These are phyloP conservation scores for Colletotrichum tabaci DNA, from an alignment of 2,329 filamentous ascomycete genomes.

Conservation along the genomic window DNA sequence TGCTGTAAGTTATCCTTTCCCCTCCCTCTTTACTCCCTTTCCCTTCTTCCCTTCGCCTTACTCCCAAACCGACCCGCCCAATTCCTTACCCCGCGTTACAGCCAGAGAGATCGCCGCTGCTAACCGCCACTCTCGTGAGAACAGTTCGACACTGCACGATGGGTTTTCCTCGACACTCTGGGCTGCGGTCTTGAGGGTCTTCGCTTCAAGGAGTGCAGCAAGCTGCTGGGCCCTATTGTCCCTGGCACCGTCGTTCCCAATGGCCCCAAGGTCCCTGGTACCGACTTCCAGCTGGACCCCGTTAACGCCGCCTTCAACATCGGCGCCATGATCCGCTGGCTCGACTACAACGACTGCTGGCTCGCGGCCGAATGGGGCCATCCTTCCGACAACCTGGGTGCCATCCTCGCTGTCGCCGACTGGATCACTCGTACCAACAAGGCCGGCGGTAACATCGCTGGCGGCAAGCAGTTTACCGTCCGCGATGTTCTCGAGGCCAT, in stretches of 20 bases:
- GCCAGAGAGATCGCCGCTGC: conserved; percentile 43
- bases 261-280: conserved; percentile 91
- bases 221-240: conserved; percentile 93
- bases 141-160: conserved; percentile 94
- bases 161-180: conserved; percentile 96
- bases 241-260: conserved; percentile 93
- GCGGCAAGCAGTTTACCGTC: conserved; percentile 89
- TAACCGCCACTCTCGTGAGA: conserved; percentile 46
- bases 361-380: conserved; percentile 99
- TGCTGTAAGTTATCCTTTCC: conserved; percentile 76
- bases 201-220: conserved; percentile 95
- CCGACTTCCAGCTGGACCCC: conserved; percentile 93
- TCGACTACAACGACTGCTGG: conserved; percentile 99
- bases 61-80: conserved; percentile 3
- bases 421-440: conserved; percentile 95
- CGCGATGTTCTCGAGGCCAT: conserved; percentile 95
- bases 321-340: conserved; percentile 97
- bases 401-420: conserved; percentile 96
- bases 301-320: conserved; percentile 99
- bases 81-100: conserved; percentile 43
- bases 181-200: conserved; percentile 97
- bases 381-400: conserved; percentile 97
- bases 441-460: conserved; percentile 82
- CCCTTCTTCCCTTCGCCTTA: neutral
- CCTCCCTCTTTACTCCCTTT: conserved; percentile 15